Evolutionary conservation across 2,329 filamentous ascomycete genomes (phyloP).

Genomic region (Aspergillus sojae): DNA sequence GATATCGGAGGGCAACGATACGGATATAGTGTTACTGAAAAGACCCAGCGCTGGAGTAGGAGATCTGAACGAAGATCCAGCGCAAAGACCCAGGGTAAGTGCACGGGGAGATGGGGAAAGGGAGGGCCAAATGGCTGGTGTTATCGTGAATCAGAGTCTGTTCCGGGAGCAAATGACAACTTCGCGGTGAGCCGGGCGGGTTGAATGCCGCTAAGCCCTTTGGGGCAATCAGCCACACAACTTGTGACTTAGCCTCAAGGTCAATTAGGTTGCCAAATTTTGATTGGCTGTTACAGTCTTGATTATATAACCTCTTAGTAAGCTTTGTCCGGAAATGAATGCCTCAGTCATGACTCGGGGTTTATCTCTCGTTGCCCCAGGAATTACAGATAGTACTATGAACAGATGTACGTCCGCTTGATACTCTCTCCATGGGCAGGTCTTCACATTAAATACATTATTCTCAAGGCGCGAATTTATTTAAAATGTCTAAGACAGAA

Average conservation of each 20-base stretch:
- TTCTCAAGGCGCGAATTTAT: background rate
- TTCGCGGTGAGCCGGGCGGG: constrained; percentile 12
- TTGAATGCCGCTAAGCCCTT: constrained; percentile 8
- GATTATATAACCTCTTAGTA: background rate
- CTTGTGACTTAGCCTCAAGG: background rate
- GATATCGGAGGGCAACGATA: background rate
- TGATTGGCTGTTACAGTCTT: constrained; percentile 7
- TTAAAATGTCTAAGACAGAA: background rate
- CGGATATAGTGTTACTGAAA: background rate
- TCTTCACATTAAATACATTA: background rate
- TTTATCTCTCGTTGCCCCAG: background rate
- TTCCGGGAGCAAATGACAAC: background rate
- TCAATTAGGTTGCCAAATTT: constrained; percentile 16
- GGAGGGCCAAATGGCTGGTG: background rate
- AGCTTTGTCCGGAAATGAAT: background rate
- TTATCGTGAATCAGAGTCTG: constrained; percentile 6
- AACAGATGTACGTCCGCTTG: too few species aligned
- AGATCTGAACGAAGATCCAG: background rate
- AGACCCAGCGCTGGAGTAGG: background rate
- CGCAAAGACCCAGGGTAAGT: background rate
- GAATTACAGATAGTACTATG: background rate
- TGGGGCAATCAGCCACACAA: constrained; percentile 5
- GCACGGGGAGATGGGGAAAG: background rate
- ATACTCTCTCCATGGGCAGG: background rate
- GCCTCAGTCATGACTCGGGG: background rate